Evolutionary conservation across 2,329 filamentous ascomycete species (phyloP).

Genomic region (Leptographium galeiforme): DNA sequence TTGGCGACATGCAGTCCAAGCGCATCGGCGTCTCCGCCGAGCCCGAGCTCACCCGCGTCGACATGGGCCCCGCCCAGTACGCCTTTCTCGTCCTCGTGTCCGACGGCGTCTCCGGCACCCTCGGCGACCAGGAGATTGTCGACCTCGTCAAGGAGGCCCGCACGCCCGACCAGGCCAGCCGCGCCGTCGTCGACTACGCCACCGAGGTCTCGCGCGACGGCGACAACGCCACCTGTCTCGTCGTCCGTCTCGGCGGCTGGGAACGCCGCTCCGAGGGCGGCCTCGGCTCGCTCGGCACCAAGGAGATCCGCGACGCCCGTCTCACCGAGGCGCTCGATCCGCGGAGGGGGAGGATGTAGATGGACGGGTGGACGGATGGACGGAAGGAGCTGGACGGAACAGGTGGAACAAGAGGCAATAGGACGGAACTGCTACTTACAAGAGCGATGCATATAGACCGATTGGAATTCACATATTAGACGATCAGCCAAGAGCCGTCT

Average conservation of each 20-base stretch:
- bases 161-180: conserved; percentile 76
- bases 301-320: conserved; percentile 78
- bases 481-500: no score
- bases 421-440: no score
- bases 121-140: conserved; percentile 89
- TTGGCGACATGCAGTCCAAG: conserved; percentile 86
- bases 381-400: no score
- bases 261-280: conserved; percentile 70
- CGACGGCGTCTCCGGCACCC: conserved; percentile 76
- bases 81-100: conserved; percentile 78
- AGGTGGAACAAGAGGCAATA: no score
- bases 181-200: conserved; percentile 70
- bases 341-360: conserved; percentile 46
- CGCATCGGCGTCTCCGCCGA: conserved; percentile 89
- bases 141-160: conserved; percentile 88
- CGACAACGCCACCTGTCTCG: conserved; percentile 57
- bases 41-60: conserved; percentile 69
- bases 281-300: conserved; percentile 76
- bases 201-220: conserved; percentile 63
- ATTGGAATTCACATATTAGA: no score
- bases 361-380: no score
- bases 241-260: conserved; percentile 56
- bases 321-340: conserved; percentile 71
- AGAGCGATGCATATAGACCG: no score
- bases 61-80: conserved; percentile 73